Conservation (phyloP, 768 basidiomycete genomes). For the Serendipita indica region DNA sequence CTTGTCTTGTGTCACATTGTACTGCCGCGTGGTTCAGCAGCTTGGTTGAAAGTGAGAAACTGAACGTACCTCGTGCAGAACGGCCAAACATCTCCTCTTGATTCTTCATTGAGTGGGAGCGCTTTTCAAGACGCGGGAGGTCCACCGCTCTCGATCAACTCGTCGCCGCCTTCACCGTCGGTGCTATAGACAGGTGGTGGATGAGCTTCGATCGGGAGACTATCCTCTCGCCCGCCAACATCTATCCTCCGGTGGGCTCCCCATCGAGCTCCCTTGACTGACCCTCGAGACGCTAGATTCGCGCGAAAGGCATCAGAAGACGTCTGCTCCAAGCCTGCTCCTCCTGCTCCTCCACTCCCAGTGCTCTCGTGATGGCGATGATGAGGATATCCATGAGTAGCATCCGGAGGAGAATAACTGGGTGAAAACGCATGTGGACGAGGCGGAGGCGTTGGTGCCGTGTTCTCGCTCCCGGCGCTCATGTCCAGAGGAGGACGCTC, state of each 20-base stretch:
- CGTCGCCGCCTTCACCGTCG: conserved; percentile 1
- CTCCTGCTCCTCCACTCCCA: neutral
- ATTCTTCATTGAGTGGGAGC: conserved; percentile 7
- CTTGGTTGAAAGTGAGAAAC: too few species aligned
- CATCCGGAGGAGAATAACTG: neutral
- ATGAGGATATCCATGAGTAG: neutral
- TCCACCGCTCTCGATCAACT: neutral
- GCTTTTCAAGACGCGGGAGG: neutral
- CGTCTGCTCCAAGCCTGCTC: neutral
- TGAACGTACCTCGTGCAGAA: neutral
- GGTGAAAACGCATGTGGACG: neutral
- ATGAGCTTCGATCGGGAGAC: neutral
- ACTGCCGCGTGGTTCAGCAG: too few species aligned
- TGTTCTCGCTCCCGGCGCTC: neutral
- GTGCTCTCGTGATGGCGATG: neutral
- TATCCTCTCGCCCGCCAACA: neutral
- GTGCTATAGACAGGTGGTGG: conserved; percentile 5
- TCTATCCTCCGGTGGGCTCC: neutral
- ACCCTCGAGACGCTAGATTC: neutral
- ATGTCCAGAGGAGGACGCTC: too few species aligned
- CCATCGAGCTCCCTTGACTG: neutral
- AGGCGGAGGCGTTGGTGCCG: neutral
- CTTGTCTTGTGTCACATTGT: neutral
- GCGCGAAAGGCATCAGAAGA: neutral
- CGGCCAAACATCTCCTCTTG: neutral